Percentiles rank a stretch among this genome's conserved stretches.
Evolutionary conservation across 169 alveolate genomes (phyloP).

Genomic region (Fabrea salina): DNA sequence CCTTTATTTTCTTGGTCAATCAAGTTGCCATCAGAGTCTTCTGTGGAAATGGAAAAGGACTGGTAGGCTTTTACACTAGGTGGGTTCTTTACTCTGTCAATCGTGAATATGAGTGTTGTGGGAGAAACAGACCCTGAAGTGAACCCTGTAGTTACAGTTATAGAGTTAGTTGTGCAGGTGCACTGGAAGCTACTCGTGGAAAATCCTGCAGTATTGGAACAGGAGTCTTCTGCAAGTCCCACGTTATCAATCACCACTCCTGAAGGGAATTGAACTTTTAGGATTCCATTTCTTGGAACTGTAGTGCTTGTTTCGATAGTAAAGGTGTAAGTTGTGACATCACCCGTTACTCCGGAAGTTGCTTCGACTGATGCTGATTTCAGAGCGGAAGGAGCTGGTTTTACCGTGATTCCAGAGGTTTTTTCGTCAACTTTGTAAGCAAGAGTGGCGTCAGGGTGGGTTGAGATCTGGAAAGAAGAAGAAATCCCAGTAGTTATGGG

Average conservation of each 20-base stretch:
- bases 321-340: background rate
- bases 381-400: background rate
- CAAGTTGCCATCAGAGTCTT: background rate
- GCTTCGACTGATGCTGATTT: background rate
- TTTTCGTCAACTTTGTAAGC: background rate
- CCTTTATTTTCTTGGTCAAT: background rate
- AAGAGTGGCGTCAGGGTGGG: background rate
- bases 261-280: background rate
- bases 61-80: background rate
- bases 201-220: background rate
- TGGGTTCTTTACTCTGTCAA: background rate
- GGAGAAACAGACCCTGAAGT: background rate
- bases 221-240: background rate
- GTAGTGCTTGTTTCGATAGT: background rate
- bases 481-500: background rate
- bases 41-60: background rate
- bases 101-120: background rate
- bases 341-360: background rate
- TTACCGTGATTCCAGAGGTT: background rate
- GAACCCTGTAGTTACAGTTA: background rate
- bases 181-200: background rate
- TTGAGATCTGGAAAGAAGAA: background rate
- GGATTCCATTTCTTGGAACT: background rate
- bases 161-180: background rate
- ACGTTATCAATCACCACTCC: background rate